A percentile compares a stretch with the other conserved stretches of the same genome.
Evolutionary conservation across 805 yeast genomes (phyloP).

Genomic region (Candida ulmi): DNA sequence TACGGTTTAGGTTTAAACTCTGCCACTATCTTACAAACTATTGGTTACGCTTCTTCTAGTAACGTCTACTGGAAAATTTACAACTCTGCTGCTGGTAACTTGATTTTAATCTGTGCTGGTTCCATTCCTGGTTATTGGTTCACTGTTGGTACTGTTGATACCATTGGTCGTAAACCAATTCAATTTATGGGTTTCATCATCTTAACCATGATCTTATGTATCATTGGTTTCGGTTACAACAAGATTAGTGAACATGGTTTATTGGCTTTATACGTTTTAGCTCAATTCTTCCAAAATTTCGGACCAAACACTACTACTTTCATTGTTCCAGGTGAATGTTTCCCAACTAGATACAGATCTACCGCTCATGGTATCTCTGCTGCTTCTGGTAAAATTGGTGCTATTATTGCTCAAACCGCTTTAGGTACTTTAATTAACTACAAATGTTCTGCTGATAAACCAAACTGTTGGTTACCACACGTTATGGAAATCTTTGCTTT

Average conservation of each 20-base stretch:
- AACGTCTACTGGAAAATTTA: conserved; percentile 68
- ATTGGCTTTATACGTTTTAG: conserved; percentile 70
- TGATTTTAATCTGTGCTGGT: conserved; percentile 92
- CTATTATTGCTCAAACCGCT: conserved; percentile 85
- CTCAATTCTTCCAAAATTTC: conserved; percentile 85
- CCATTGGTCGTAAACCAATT: conserved; percentile 77
- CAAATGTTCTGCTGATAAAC: conserved; percentile 52
- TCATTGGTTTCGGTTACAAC: conserved; percentile 80
- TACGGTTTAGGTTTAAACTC: conserved; percentile 86
- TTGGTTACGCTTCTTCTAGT: conserved; percentile 71
- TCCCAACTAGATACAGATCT: conserved; percentile 93
- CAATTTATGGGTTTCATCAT: conserved; percentile 73
- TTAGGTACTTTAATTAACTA: conserved; percentile 80
- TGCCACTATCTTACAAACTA: conserved; percentile 71
- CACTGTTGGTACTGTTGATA: conserved; percentile 74
- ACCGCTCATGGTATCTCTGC: conserved; percentile 95
- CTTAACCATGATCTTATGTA: conserved; percentile 68
- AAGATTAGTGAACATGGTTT: conserved; percentile 60
- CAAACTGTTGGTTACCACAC: conserved; percentile 80
- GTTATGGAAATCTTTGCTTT: conserved; percentile 92
- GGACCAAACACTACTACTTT: conserved; percentile 94
- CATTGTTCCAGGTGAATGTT: conserved; percentile 85
- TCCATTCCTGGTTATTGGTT: conserved; percentile 92
- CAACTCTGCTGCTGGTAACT: conserved; percentile 85
- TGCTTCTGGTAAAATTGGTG: conserved; percentile 89